Conservation (phyloP, 495 filamentous ascomycete genomes). For the Cetradonia linearis region DNA sequence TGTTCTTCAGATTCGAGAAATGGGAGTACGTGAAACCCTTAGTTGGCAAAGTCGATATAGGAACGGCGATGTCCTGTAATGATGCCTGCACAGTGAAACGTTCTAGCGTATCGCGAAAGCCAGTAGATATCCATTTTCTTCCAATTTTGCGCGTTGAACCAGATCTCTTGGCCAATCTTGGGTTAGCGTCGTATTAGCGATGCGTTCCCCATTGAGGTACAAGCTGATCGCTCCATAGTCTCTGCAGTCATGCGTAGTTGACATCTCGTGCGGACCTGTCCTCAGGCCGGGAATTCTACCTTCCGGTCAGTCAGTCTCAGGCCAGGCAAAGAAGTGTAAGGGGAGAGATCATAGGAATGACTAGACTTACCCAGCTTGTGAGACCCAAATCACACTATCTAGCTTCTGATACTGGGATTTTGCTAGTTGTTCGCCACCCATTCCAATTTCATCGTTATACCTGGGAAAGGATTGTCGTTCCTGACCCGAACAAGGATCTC, state of each 20-base stretch:
- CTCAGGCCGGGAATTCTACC: background rate
- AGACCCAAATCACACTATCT: background rate
- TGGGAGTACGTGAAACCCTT: background rate
- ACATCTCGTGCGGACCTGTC: background rate
- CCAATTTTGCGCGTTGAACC: constrained; percentile 13
- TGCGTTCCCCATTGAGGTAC: constrained; percentile 4
- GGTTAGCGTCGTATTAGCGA: constrained; percentile 4
- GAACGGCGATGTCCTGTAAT: background rate
- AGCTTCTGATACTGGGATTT: background rate
- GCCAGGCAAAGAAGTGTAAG: background rate
- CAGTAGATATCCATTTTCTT: constrained; percentile 9
- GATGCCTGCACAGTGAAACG: constrained; percentile 13
- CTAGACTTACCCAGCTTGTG: background rate
- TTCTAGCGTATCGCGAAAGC: constrained; percentile 9
- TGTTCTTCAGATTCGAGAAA: background rate
- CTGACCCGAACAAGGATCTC: constrained; percentile 11
- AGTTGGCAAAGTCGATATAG: background rate
- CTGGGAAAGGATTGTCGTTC: constrained; percentile 6
- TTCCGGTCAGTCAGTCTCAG: background rate
- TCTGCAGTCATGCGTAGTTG: constrained; percentile 10
- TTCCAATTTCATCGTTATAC: constrained; percentile 12
- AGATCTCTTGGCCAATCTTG: constrained; percentile 15
- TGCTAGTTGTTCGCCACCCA: background rate
- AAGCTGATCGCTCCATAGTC: background rate
- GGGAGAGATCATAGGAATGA: background rate